phyloP scores from a whole-genome alignment of 371 early-diverging fungal genomes.

The Mucor lusitanicus region DNA sequence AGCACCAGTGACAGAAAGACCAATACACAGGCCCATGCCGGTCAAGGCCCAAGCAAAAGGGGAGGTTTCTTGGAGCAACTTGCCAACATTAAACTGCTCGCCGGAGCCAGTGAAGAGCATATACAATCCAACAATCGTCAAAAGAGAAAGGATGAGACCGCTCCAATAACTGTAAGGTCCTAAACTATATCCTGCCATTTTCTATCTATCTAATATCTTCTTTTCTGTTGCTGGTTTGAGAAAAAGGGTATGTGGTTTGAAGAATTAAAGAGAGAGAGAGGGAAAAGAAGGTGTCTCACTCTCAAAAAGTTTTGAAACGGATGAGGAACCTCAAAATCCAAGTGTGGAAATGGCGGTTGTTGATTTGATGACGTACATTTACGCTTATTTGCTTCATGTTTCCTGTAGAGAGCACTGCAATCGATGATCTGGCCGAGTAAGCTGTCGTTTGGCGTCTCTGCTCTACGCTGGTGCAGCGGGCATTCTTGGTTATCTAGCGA shows the following conservation, averaged over 20 bases:
- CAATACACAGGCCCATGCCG: constrained; percentile 87
- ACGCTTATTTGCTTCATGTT: constrained; percentile 1
- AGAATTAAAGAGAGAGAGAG: not conserved
- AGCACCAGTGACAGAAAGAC: constrained; percentile 93
- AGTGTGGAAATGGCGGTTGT: not conserved
- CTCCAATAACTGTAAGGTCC: constrained; percentile 27
- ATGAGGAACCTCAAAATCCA: not conserved
- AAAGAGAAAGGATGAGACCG: constrained; percentile 30
- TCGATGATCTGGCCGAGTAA: not conserved
- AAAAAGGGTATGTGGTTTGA: not conserved
- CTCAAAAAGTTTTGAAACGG: constrained; percentile 4
- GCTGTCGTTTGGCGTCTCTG: not conserved
- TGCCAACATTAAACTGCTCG: constrained; percentile 85
- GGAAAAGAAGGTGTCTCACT: not conserved
- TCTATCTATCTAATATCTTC: not conserved
- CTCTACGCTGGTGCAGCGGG: not conserved
- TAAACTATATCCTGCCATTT: constrained; percentile 19
- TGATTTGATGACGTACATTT: constrained; percentile 5
- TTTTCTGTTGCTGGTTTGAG: not conserved
- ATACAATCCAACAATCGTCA: constrained; percentile 67
- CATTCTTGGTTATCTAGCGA: not conserved
- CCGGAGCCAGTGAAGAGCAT: constrained; percentile 87
- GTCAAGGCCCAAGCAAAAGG: constrained; percentile 92
- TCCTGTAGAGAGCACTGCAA: not conserved
- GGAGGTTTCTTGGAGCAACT: constrained; percentile 72